These are phyloP conservation scores for Verruconis gallopava DNA, from an alignment of 2,329 filamentous ascomycete species.

Conservation along the genomic window DNA sequence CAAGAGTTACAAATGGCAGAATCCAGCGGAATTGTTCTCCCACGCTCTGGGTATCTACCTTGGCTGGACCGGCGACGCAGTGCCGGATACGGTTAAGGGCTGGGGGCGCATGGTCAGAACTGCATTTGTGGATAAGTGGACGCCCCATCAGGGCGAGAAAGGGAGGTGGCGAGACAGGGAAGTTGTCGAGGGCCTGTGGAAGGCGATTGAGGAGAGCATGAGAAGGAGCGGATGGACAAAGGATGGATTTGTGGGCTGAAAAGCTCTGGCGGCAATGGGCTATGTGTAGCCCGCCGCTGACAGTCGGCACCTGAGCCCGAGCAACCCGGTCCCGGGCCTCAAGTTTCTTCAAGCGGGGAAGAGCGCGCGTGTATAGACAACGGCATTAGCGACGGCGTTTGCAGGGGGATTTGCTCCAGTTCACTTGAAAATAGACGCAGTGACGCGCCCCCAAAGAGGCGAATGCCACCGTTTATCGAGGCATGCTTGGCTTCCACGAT, in stretches of 20 bases:
- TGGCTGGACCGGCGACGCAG: constrained; percentile 75
- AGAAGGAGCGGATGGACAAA: constrained; percentile 67
- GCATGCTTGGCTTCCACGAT: too few relatives aligned
- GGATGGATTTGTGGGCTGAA: constrained; percentile 30
- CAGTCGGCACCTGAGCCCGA: too few relatives aligned
- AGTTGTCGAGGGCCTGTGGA: constrained; percentile 88
- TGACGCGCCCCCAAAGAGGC: too few relatives aligned
- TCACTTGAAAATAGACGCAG: too few relatives aligned
- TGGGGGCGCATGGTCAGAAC: constrained; percentile 79
- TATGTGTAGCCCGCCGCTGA: too few relatives aligned
- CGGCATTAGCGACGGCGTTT: too few relatives aligned
- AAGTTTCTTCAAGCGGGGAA: too few relatives aligned
- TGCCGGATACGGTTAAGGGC: constrained; percentile 62
- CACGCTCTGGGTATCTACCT: constrained; percentile 81
- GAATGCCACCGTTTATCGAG: too few relatives aligned
- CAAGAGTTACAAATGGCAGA: constrained; percentile 93
- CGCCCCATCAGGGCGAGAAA: constrained; percentile 31
- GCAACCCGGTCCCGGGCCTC: too few relatives aligned
- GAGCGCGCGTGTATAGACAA: too few relatives aligned
- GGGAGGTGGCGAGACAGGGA: constrained; percentile 77
- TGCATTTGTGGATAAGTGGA: constrained; percentile 76
- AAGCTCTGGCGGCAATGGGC: too few relatives aligned
- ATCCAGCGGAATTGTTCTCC: constrained; percentile 76
- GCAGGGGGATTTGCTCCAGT: too few relatives aligned
- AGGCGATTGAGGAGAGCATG: constrained; percentile 79